These are phyloP conservation scores for Hansenula anomala DNA, from an alignment of 1,139 yeast species.

Conservation along the genomic window DNA sequence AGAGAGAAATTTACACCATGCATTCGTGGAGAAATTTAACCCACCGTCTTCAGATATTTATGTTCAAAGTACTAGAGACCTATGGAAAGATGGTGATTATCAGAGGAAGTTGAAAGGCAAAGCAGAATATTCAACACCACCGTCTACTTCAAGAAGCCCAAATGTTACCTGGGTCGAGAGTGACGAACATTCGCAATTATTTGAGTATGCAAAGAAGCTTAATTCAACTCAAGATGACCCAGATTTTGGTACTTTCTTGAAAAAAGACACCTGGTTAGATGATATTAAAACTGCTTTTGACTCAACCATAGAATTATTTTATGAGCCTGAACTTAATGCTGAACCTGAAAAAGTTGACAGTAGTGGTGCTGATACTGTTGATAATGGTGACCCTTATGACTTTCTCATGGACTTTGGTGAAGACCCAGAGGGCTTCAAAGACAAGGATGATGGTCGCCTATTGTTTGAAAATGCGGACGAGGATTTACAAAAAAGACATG, in stretches of 20 bases:
- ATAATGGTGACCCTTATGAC: slow-evolving; percentile 9
- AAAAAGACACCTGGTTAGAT: slow-evolving; percentile 10
- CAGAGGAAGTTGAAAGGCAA: slow-evolving; percentile 45
- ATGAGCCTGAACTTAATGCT: slow-evolving; percentile 16
- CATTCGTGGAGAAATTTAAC: slow-evolving; percentile 34
- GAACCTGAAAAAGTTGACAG: slow-evolving; percentile 8
- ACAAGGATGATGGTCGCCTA: neutral
- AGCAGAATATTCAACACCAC: slow-evolving; percentile 23
- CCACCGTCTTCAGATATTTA: slow-evolving; percentile 27
- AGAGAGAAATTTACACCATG: slow-evolving; percentile 46
- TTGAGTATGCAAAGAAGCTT: slow-evolving; percentile 25
- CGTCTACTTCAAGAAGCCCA: slow-evolving; percentile 6
- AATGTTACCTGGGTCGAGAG: slow-evolving; percentile 36
- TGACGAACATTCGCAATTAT: slow-evolving; percentile 28
- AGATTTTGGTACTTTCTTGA: slow-evolving; percentile 11
- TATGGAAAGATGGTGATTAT: slow-evolving; percentile 56
- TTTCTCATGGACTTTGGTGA: slow-evolving; percentile 11
- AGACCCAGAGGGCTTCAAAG: slow-evolving; percentile 6
- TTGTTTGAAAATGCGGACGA: neutral
- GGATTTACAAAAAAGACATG: neutral
- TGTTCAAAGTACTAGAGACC: slow-evolving; percentile 53
- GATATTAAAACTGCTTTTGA: slow-evolving; percentile 19
- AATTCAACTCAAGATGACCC: slow-evolving; percentile 7
- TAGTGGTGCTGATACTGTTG: slow-evolving; percentile 12
- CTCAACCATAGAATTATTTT: slow-evolving; percentile 24